Percentiles rank a stretch among this genome's conserved stretches.
phyloP scores from a whole-genome alignment of 148 eudicot species.

The Camellia sinensis region DNA sequence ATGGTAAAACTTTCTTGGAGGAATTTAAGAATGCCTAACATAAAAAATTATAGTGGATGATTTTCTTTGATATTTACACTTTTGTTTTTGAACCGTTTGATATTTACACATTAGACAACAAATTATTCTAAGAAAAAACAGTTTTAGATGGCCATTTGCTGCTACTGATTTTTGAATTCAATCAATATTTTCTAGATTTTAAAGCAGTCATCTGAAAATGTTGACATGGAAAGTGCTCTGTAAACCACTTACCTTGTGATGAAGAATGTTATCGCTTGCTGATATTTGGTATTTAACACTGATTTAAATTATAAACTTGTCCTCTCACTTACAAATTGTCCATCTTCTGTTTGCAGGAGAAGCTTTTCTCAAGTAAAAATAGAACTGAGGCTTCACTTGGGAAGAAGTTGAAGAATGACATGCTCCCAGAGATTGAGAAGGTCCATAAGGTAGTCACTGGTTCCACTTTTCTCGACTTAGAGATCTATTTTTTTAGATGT shows the following conservation, averaged over 20 bases:
- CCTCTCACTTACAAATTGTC: conserved; percentile 6
- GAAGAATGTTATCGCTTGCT: neutral
- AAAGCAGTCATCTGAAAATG: neutral
- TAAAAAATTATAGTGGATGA: neutral
- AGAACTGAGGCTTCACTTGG: conserved; percentile 90
- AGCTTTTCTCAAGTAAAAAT: conserved; percentile 77
- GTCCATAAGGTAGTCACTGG: conserved; percentile 67
- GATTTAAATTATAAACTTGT: neutral
- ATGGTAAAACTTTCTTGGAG: neutral
- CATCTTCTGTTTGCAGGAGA: conserved; percentile 56
- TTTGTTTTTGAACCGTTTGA: no score
- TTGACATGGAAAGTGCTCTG: neutral
- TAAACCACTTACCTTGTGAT: neutral
- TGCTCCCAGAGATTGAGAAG: conserved; percentile 92
- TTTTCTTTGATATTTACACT: no score
- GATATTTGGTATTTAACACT: neutral
- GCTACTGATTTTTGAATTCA: neutral
- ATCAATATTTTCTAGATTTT: neutral
- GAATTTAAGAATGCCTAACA: neutral
- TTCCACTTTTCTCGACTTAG: neutral
- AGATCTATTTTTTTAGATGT: neutral
- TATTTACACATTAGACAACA: no score
- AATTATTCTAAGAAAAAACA: neutral
- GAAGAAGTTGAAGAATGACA: conserved; percentile 83
- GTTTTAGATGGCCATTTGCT: neutral